Base-by-base conservation (phyloP, 345 rosid species). In the Eucalyptus pumila region DNA sequence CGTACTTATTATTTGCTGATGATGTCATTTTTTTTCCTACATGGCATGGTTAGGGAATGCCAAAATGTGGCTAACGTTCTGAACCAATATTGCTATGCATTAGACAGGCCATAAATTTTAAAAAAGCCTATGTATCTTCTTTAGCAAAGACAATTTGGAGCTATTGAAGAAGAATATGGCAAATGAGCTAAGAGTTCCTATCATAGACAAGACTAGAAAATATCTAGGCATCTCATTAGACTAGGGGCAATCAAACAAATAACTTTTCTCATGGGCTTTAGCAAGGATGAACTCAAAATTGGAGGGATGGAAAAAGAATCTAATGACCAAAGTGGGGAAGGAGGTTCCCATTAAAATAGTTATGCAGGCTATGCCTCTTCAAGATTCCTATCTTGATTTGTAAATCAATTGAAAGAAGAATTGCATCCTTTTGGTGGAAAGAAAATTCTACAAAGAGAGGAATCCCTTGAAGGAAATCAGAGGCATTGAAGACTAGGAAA, bases 401-500 rank as follows among this genome's bases (percentile, higher is more conserved):
- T 62, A 65, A 65, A n/a, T 30, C 37, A 32, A 62, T n/a, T n/a
- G 72, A 30, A 14, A 65, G 19, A 65, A 65, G 10, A 14, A 65
- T n/a, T 65, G 72, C 72, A 65, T 65, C 72, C 72, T 65, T 65
- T 30, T 65, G 72, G 19, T 65, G 19, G 72, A n/a, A 65, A 0
- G 0, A 30, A 0, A 30, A 65, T 30, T 16, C 37, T n/a, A 15
- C 2, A 1, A 65, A 65, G 8, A 30, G 9, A 65, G 37, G 37
- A 65, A 65, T 30, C 4, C 19, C 32, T 3, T 0, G 0, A 15
- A 30, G 34, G 72, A 30, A 30, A 62, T 62, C 5, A 14, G 1
- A 27, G 3, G 9, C 19, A 6, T 62, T 30, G 17, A 62, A 14
- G 34, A 30, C 17, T 30, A 62, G 19, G 72, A 62, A 62, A 30